A percentile compares a stretch with the other conserved stretches of the same genome.
These are phyloP conservation scores for Hypoxylon intermedium DNA, from an alignment of 495 filamentous ascomycete genomes.

Conservation along the genomic window DNA sequence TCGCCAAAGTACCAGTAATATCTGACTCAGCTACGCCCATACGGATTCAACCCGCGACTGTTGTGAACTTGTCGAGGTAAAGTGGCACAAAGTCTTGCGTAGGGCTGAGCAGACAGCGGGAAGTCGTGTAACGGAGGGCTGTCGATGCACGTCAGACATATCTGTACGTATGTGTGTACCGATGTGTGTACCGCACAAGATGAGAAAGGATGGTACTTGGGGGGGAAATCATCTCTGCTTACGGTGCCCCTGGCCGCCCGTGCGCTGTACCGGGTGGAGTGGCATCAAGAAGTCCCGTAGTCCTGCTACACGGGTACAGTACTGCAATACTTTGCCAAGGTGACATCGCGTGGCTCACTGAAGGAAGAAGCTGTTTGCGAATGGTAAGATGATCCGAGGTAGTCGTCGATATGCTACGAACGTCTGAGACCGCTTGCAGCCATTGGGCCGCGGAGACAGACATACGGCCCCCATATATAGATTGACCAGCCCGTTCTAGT, in stretches of 20 bases:
- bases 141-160: slow-evolving; percentile 42
- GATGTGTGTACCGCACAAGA: neutral
- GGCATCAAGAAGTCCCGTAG: slow-evolving; percentile 18
- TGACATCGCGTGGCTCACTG: slow-evolving; percentile 37
- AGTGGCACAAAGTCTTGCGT: slow-evolving; percentile 36
- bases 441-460: slow-evolving; percentile 13
- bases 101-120: slow-evolving; percentile 42
- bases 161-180: slow-evolving; percentile 21
- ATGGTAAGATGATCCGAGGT: slow-evolving; percentile 32
- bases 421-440: slow-evolving; percentile 7
- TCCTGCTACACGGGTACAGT: slow-evolving; percentile 3
- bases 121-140: slow-evolving; percentile 44
- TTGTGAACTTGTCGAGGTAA: slow-evolving; percentile 17
- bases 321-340: slow-evolving; percentile 10
- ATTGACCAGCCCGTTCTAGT: slow-evolving; percentile 14
- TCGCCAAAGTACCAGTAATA: slow-evolving; percentile 9
- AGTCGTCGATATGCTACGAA: neutral
- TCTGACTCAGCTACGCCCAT: slow-evolving; percentile 29
- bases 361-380: slow-evolving; percentile 39
- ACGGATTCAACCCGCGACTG: slow-evolving; percentile 22
- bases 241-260: neutral
- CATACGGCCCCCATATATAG: slow-evolving; percentile 22
- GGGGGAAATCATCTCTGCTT: slow-evolving; percentile 25
- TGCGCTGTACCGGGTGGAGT: slow-evolving; percentile 15
- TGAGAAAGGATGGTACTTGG: slow-evolving; percentile 12